These are phyloP conservation scores for Debaryomycetaceae sp. DNA, from an alignment of 1,139 yeast species.

Conservation along the genomic window DNA sequence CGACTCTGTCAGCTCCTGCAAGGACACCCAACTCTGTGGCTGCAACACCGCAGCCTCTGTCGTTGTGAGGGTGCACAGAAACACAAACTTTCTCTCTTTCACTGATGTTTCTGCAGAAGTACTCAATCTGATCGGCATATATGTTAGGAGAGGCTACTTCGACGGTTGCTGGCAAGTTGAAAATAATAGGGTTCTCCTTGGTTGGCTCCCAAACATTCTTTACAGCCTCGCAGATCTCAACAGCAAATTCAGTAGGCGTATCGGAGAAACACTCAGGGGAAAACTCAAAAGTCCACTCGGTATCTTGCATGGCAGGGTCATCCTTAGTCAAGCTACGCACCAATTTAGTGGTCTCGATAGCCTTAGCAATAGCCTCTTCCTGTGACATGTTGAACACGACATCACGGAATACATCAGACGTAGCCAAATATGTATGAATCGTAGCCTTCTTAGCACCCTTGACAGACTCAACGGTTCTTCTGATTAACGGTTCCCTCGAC, in stretches of 20 bases:
- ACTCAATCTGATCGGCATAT: constrained; percentile 52
- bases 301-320: constrained; percentile 34
- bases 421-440: constrained; percentile 47
- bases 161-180: constrained; percentile 50
- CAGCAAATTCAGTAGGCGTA: constrained; percentile 41
- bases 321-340: constrained; percentile 44
- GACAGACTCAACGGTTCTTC: constrained; percentile 45
- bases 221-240: constrained; percentile 46
- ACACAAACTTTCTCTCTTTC: constrained; percentile 45
- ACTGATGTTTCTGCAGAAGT: constrained; percentile 38
- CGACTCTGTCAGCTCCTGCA: constrained; percentile 52
- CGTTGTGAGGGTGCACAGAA: constrained; percentile 49
- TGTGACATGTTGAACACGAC: constrained; percentile 45
- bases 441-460: constrained; percentile 47
- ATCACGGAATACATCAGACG: constrained; percentile 45
- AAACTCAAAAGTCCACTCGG: constrained; percentile 46
- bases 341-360: constrained; percentile 40
- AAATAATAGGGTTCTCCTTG: constrained; percentile 39
- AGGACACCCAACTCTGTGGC: constrained; percentile 47
- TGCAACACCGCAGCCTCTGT: constrained; percentile 51
- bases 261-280: constrained; percentile 49
- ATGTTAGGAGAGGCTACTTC: constrained; percentile 48
- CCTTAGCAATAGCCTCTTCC: constrained; percentile 40
- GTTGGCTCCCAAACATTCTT: constrained; percentile 47
- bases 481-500: constrained; percentile 43